These are phyloP conservation scores for Chlorella vulgaris DNA, from an alignment of 139 green algal species.

Conservation along the genomic window DNA sequence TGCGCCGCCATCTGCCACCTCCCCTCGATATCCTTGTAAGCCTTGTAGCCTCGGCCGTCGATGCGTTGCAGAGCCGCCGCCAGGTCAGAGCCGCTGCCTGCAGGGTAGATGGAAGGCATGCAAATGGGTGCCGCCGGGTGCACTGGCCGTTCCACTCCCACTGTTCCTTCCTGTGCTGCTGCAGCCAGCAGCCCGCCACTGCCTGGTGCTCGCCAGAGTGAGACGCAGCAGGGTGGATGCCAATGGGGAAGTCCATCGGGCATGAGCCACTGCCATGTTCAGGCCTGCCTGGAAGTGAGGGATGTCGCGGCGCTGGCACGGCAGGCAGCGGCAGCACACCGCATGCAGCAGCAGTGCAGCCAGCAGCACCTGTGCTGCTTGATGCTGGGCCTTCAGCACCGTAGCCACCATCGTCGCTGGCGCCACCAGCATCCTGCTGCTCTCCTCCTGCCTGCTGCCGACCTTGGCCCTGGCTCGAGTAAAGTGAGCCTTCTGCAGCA, in stretches of 20 bases:
- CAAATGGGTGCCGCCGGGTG: too few relatives aligned
- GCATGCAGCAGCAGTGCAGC: background rate
- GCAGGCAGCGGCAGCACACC: too few relatives aligned
- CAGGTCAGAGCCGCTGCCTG: conserved; percentile 31
- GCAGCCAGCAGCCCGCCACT: too few relatives aligned
- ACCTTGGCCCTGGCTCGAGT: background rate
- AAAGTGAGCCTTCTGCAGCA: background rate
- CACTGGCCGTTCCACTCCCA: too few relatives aligned
- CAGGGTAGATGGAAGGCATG: background rate
- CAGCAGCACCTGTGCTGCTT: background rate
- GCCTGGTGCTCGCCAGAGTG: too few relatives aligned
- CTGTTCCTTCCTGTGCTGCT: too few relatives aligned
- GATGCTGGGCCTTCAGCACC: background rate
- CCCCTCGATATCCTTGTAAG: conserved; percentile 65
- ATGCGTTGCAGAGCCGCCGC: conserved; percentile 43
- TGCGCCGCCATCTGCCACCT: conserved; percentile 7
- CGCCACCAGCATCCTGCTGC: background rate
- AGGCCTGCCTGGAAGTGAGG: too few relatives aligned
- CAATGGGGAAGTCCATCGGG: too few relatives aligned
- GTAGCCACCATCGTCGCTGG: conserved; percentile 2
- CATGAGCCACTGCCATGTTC: too few relatives aligned
- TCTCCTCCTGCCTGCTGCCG: conserved; percentile 3
- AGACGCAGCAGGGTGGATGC: too few relatives aligned
- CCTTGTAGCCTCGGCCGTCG: conserved; percentile 57
- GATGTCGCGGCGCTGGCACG: too few relatives aligned